Evolutionary conservation across 306 rosid genomes (phyloP).

Genomic region (Prunus kanzakura): DNA sequence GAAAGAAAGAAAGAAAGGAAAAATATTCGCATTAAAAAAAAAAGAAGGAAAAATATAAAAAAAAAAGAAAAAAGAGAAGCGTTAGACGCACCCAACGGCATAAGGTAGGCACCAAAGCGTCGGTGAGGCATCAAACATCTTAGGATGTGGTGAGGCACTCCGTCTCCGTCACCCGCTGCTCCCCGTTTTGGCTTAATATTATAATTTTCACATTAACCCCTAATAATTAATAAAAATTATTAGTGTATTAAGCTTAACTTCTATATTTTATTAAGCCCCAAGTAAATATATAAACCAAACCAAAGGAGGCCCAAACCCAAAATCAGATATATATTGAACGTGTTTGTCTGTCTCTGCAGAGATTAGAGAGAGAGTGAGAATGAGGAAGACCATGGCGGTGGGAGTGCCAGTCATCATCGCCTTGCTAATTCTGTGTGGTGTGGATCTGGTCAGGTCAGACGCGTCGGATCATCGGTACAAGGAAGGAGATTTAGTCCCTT

Average conservation of each 20-base stretch:
- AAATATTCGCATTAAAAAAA: no score
- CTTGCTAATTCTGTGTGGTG: slow-evolving; percentile 18
- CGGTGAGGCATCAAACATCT: slow-evolving; percentile 10
- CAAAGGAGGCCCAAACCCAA: background rate
- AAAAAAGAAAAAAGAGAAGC: background rate
- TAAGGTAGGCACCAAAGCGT: slow-evolving; percentile 13
- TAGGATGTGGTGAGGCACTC: slow-evolving; percentile 5
- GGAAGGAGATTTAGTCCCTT: slow-evolving; percentile 44
- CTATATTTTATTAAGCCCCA: background rate
- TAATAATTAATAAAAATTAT: background rate
- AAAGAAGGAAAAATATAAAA: no score
- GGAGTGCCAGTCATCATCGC: slow-evolving; percentile 23
- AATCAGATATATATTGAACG: background rate
- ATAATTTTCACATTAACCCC: background rate
- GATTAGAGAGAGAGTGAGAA: slow-evolving; percentile 3
- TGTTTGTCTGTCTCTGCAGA: background rate
- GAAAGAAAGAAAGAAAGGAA: background rate
- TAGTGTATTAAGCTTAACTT: background rate
- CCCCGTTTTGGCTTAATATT: background rate
- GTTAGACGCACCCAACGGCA: slow-evolving; percentile 13
- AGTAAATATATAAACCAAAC: slow-evolving; percentile 4
- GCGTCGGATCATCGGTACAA: slow-evolving; percentile 44
- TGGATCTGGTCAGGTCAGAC: slow-evolving; percentile 34
- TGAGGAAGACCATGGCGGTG: slow-evolving; percentile 41
- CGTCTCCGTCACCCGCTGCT: background rate